Percentiles rank a stretch among this genome's conserved stretches.
Evolutionary conservation across 148 eudicot species (phyloP).

Genomic region (Linanthus parryae): DNA sequence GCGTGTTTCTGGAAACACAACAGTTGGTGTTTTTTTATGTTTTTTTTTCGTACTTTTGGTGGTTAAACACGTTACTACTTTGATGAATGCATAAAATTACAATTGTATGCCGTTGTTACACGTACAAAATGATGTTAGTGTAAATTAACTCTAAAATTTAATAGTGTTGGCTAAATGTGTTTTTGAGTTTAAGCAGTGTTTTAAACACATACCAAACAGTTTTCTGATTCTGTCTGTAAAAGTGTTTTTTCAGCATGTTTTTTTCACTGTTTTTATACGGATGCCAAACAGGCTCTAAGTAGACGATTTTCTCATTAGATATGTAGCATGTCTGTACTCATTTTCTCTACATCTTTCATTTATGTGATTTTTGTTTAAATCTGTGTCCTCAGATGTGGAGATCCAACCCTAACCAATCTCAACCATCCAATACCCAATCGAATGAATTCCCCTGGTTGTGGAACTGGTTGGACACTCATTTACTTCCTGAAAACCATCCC

Average conservation of each 20-base stretch:
- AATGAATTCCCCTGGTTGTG: slow-evolving; percentile 96
- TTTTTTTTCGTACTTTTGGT: too few relatives aligned
- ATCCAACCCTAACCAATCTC: slow-evolving; percentile 52
- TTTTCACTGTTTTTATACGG: not conserved
- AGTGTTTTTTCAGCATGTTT: not conserved
- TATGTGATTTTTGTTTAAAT: not conserved
- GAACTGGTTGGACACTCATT: slow-evolving; percentile 86
- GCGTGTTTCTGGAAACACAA: too few relatives aligned
- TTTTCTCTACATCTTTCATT: not conserved
- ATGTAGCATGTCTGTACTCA: not conserved
- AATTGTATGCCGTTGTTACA: too few relatives aligned
- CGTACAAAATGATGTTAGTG: too few relatives aligned
- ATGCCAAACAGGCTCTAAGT: not conserved
- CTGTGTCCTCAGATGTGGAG: slow-evolving; percentile 52
- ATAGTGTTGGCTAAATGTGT: not conserved
- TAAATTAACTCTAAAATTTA: too few relatives aligned
- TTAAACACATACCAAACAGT: not conserved
- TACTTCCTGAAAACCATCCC: slow-evolving; percentile 35
- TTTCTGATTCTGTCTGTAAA: not conserved
- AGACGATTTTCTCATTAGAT: not conserved
- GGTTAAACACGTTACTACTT: too few relatives aligned
- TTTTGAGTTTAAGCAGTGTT: not conserved
- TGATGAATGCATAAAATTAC: too few relatives aligned
- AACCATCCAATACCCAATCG: slow-evolving; percentile 44
- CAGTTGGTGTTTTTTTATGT: too few relatives aligned